A percentile compares a stretch with the other conserved stretches of the same genome.
phyloP scores from a whole-genome alignment of 2,329 filamentous ascomycete genomes.

The Didymella arachidicola region DNA sequence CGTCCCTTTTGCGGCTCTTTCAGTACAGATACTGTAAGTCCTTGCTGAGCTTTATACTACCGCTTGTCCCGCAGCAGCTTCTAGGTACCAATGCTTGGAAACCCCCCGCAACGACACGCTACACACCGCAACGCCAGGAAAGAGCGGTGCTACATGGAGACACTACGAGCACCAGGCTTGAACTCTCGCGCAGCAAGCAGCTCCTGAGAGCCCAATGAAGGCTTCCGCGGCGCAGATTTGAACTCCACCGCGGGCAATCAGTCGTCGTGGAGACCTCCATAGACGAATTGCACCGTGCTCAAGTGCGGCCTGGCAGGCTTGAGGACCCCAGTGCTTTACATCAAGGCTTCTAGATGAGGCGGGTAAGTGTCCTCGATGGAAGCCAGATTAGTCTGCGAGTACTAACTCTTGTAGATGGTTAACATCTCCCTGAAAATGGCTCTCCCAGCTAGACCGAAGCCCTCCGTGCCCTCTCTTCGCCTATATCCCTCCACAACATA shows the following conservation, averaged over 20 bases:
- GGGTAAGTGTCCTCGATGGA: not conserved
- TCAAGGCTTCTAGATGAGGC: not conserved
- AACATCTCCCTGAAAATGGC: not conserved
- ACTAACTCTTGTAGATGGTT: conserved; percentile 6
- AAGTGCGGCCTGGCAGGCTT: not conserved
- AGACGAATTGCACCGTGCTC: not conserved
- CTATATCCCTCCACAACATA: conserved; percentile 4
- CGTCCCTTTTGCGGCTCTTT: not conserved
- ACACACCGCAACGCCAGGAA: not conserved
- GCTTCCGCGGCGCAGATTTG: not conserved
- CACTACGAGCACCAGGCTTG: not conserved
- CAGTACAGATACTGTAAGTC: not conserved
- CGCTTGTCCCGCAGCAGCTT: not conserved
- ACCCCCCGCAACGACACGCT: not conserved
- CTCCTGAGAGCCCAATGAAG: not conserved
- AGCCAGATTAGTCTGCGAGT: not conserved
- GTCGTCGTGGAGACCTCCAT: not conserved
- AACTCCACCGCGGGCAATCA: not conserved
- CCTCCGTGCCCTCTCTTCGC: conserved; percentile 1
- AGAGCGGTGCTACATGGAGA: not conserved
- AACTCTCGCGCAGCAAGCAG: not conserved
- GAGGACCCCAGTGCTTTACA: not conserved
- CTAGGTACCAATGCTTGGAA: not conserved
- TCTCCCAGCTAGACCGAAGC: not conserved
- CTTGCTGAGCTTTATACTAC: not conserved